Conservation (phyloP, 768 basidiomycete genomes). For the Calocybe gangraenosa region DNA sequence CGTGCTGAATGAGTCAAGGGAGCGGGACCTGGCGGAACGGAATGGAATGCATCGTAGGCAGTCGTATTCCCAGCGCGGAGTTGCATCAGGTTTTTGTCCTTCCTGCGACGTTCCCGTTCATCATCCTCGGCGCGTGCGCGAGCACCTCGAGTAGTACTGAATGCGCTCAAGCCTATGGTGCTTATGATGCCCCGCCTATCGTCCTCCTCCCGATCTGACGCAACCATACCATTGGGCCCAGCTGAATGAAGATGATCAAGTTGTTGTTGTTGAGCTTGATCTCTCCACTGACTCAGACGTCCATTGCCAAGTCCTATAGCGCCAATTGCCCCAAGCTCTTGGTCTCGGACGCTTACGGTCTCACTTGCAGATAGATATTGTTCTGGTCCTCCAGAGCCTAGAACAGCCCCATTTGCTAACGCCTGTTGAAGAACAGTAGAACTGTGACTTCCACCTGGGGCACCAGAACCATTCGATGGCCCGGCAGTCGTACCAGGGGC, state of each 20-base stretch:
- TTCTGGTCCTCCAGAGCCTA: conserved; percentile 24
- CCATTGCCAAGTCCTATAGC: conserved; percentile 40
- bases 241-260: conserved; percentile 10
- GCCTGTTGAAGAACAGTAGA: conserved; percentile 16
- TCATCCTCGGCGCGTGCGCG: conserved; percentile 65
- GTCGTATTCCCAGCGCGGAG: conserved; percentile 37
- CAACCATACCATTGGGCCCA: conserved; percentile 16
- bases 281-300: conserved; percentile 36
- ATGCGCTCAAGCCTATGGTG: conserved; percentile 34
- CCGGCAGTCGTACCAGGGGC: conserved; percentile 23
- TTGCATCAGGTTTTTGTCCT: conserved; percentile 46
- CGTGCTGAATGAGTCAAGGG: conserved; percentile 21
- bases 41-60: conserved; percentile 79
- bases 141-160: conserved; percentile 40
- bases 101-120: conserved; percentile 45
- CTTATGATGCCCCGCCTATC: conserved; percentile 40
- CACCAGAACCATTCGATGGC: conserved; percentile 20
- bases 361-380: conserved; percentile 19
- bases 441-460: conserved; percentile 16
- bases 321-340: conserved; percentile 42
- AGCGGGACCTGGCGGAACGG: conserved; percentile 34
- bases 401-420: conserved; percentile 18
- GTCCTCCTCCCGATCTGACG: conserved; percentile 35
- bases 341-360: conserved; percentile 37
- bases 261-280: conserved; percentile 21